Percentiles rank a stretch among this genome's conserved stretches.
These are phyloP conservation scores for Sugiyamaella grinbergsii DNA, from an alignment of 1,139 yeast species.

Conservation along the genomic window DNA sequence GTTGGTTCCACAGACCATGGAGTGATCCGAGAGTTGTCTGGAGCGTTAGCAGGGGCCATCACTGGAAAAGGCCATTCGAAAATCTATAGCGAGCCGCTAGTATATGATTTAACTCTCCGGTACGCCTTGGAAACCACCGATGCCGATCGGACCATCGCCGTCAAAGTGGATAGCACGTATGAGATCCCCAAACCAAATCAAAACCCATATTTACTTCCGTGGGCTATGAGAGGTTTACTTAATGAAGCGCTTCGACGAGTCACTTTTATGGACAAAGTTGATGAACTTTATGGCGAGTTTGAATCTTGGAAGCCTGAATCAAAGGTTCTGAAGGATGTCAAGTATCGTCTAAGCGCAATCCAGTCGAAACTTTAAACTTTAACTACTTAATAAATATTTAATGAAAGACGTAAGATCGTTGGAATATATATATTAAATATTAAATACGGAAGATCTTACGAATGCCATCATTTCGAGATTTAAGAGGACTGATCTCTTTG, in stretches of 20 bases:
- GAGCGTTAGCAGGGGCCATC: constrained; percentile 81
- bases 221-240: constrained; percentile 86
- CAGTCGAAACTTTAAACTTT: constrained; percentile 37
- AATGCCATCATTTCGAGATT: constrained; percentile 26
- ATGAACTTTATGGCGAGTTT: constrained; percentile 65
- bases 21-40: constrained; percentile 73
- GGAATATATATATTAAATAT: not conserved
- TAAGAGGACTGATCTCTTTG: constrained; percentile 32
- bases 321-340: constrained; percentile 76
- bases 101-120: constrained; percentile 76
- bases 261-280: constrained; percentile 54
- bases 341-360: constrained; percentile 75
- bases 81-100: constrained; percentile 81
- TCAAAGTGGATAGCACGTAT: constrained; percentile 36
- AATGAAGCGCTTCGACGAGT: constrained; percentile 50
- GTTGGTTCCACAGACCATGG: constrained; percentile 45
- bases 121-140: constrained; percentile 77
- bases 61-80: constrained; percentile 96
- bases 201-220: constrained; percentile 77
- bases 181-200: constrained; percentile 49
- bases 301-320: constrained; percentile 85
- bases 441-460: constrained; percentile 26
- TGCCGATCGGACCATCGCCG: constrained; percentile 38
- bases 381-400: too few species aligned
- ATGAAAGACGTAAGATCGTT: too few species aligned